phyloP scores from a whole-genome alignment of 805 yeast genomes.

The Candida xiaguanensis region DNA sequence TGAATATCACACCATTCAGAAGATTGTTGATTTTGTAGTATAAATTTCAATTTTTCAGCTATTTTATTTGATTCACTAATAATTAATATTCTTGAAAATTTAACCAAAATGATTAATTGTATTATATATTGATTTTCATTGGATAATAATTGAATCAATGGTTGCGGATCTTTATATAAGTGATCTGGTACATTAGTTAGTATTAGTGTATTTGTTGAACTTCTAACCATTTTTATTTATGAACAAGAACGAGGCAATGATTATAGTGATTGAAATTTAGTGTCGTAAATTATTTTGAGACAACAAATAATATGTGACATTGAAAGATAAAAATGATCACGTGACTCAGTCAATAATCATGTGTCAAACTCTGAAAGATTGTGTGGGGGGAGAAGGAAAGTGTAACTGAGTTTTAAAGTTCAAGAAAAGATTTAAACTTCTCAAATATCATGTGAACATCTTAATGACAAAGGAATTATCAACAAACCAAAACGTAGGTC shows the following conservation, averaged over 20 bases:
- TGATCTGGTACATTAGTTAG: constrained; percentile 24
- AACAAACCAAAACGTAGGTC: too few species aligned
- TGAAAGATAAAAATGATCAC: neutral
- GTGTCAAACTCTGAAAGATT: too few species aligned
- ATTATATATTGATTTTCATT: constrained; percentile 16
- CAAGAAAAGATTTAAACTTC: too few species aligned
- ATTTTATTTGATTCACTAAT: constrained; percentile 24
- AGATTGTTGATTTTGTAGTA: constrained; percentile 13
- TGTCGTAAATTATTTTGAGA: too few species aligned
- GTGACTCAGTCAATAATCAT: neutral
- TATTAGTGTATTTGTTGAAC: constrained; percentile 35
- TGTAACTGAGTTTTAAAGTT: too few species aligned
- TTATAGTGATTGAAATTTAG: too few species aligned
- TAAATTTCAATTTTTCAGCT: constrained; percentile 19
- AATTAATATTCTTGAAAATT: constrained; percentile 32
- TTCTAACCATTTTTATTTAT: constrained; percentile 9
- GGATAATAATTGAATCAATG: constrained; percentile 23
- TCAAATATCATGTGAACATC: too few species aligned
- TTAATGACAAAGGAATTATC: too few species aligned
- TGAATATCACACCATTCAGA: constrained; percentile 15
- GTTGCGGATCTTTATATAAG: constrained; percentile 23
- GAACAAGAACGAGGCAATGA: neutral
- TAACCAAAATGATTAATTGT: constrained; percentile 31
- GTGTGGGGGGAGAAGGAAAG: too few species aligned
- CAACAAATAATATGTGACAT: too few species aligned